Base-by-base conservation (phyloP, 2,329 filamentous ascomycete genomes). In the Podosphaera fusca region DNA sequence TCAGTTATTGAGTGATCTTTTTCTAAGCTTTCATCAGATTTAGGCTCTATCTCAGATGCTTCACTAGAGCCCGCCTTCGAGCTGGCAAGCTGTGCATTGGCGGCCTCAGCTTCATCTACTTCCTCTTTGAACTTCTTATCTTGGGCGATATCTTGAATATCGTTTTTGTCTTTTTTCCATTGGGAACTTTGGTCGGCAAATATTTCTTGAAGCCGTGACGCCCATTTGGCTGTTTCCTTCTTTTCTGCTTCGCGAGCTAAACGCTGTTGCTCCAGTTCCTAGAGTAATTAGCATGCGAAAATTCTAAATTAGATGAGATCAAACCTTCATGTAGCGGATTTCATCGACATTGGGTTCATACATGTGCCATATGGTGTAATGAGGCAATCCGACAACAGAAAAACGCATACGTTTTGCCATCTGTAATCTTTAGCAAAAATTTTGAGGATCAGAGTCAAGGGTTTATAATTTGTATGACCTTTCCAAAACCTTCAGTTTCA, bases 261-360 rank as follows among this genome's bases (percentile, higher is more conserved):
- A 57, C 84, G 81, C 68, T 96, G 89, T 61, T 82, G 76, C 67
- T 96, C 90, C 90, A 96, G 95, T 71, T 95, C 88, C 78, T 89
- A 61, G 5, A 50, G 2, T 35, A 31, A 10, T 21, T 40, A 45
- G 31, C 36, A 4, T 45, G 29, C 9, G 21, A 30, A 45, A 55
- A 35, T 14, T 53, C 4, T 42, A 21, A 51, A 34, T 50, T 12
- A 33, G 30, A 29, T 2, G 1, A 6, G 36, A 50, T 60, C 66
- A 59, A 69, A 82, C 80, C 73, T 89, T 90, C 92, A 98, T 98
- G 67, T 96, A 92, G 59, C 85, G 82, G 61, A 96, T 86, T 66
- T 98, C 92, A 66, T 98, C 92, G 14, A 95, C 86, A 65, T 87
- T 95, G n/a, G 92, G 92, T 70, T 98, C 92, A 73, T 98, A 98